Evolutionary conservation across 306 rosid genomes (phyloP), one percentile per base, ranked within the genome.

Genomic region (Medicago lupulina): DNA sequence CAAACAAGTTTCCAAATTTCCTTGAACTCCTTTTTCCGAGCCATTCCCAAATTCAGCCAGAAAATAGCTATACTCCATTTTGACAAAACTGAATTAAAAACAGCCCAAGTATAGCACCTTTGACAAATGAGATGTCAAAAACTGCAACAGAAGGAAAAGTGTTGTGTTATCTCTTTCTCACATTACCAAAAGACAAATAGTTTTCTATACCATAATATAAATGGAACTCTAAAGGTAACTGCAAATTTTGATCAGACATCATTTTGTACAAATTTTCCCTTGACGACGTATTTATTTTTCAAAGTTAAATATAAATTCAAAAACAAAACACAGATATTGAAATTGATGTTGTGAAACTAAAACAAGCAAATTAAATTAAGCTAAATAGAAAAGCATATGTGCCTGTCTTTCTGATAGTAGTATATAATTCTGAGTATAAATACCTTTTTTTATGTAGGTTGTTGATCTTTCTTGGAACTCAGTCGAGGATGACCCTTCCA

Each of bases 401-500:
- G 7, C 1, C 28, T 25, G 2, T 17, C 11, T 54, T 17, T 54
- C 13, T 1, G 60, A 1, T n/a, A 9, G 28, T n/a, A 17, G 14
- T n/a, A 17, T n/a, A 10, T 36, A 4, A n/a, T 63, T 62, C n/a
- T 21, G 6, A n/a, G 47, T 63, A 6, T n/a, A 8, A 63, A 36
- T 12, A 63, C 46, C 68, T 28, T 63, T 17, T 62, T 17, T 14
- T 2, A 8, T 61, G 67, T 15, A 61, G 67, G 31, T 3, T 28
- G 43, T 59, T 59, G 66, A 31, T 28, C 28, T n/a, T 63, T 38
- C 15, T 63, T 5, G 7, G 69, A 63, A 39, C n/a, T 40, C 34
- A 40, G 31, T 65, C 34, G 41, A 65, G 16, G 51, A 4, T 65
- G 70, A 41, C 31, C 51, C 70, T 40, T 39, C 34, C 16, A 65